Base-by-base conservation (phyloP, 345 rosid species). In the Litchi chinensis region DNA sequence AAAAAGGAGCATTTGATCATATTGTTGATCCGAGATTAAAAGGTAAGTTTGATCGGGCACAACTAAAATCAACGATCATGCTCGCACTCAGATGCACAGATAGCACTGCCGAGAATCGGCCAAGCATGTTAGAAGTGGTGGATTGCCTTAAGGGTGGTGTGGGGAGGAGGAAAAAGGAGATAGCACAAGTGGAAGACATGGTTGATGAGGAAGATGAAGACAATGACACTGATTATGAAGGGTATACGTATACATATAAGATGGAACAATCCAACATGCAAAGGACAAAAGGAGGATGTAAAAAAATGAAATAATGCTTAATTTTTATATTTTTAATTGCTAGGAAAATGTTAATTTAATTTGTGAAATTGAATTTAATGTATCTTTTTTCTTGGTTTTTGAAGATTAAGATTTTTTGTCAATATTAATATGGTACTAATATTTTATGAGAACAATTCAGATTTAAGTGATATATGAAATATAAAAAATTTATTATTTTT, bases 101-200 rank as follows among this genome's bases (percentile, higher is more conserved):
- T 39, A 54, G 75, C 22, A 84, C 83, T 56, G 85, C 88, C 0
- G 89, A 89, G 66, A 85, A 86, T 18, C 81, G 95, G 74, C 95
- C 93, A 0, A 85, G 69, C 75, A 90, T 90, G 91, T 19, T 77
- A n/a, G 83, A 89, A 37, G 91, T 89, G 39, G 93, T 86, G 68
- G 81, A 86, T 21, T 89, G 93, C 89, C 85, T 91, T 13, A 84
- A 74, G 66, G 85, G 87, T 39, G 79, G 86, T 15, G 21, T 73
- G 0, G 43, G 79, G 44, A 84, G 79, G 57, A 79, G 80, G 76
- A 82, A 56, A 22, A 88, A 83, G 65, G 80, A 79, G 77, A 64
- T 76, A 24, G 21, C 46, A 6, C 40, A 78, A 7, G 43, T 75
- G 5, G 76, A 75, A 21, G 44, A 76, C 44, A 75, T 12, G 43